These are phyloP conservation scores for Carex myosuroides DNA, from an alignment of 176 grass and related monocot species.

Conservation along the genomic window DNA sequence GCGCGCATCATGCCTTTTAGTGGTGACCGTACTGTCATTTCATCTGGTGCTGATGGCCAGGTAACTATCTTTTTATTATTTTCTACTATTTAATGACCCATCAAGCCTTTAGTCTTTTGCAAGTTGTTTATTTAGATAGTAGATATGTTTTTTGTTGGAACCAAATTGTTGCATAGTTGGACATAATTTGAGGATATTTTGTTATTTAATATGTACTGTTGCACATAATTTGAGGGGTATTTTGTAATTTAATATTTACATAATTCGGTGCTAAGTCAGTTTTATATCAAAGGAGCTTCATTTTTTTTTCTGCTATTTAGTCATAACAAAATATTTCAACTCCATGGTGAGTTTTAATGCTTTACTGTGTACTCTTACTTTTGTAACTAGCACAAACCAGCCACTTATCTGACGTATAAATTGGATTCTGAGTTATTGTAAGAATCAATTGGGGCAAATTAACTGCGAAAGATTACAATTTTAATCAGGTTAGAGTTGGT, in stretches of 20 bases:
- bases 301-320: neutral
- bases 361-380: neutral
- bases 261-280: neutral
- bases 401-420: too few relatives aligned
- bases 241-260: neutral
- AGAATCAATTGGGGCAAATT: neutral
- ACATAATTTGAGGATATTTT: neutral
- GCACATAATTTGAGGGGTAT: neutral
- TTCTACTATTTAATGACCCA: neutral
- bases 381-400: too few relatives aligned
- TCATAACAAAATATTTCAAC: neutral
- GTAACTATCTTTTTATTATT: constrained; percentile 34
- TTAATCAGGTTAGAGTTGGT: constrained; percentile 61
- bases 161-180: constrained; percentile 14
- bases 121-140: neutral
- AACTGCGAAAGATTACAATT: neutral
- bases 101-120: neutral
- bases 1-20: constrained; percentile 74
- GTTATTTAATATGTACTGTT: constrained; percentile 17
- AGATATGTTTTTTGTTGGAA: neutral
- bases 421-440: neutral
- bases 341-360: neutral
- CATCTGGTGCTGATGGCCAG: constrained; percentile 72
- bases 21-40: constrained; percentile 54
- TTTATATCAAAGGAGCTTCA: neutral